phyloP scores from a whole-genome alignment of 108 stramenopile species.

The Stephanodiscus minutulus region DNA sequence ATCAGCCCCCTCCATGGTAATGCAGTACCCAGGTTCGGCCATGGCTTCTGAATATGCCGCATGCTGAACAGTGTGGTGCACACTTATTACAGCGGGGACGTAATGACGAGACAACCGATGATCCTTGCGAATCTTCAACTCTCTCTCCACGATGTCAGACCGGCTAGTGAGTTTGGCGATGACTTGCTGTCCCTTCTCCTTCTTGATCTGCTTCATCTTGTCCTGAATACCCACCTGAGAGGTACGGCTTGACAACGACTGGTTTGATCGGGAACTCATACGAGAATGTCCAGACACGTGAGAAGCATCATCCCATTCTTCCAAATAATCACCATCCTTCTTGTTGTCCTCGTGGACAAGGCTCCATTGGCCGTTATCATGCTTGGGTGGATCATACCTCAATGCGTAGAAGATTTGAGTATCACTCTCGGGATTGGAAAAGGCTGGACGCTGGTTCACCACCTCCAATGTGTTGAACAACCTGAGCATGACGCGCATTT shows the following conservation, averaged over 20 bases:
- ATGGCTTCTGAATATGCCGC: conserved; percentile 89
- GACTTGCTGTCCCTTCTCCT: conserved; percentile 80
- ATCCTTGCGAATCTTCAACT: conserved; percentile 77
- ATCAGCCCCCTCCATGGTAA: conserved; percentile 90
- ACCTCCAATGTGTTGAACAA: conserved; percentile 86
- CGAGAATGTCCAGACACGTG: conserved; percentile 74
- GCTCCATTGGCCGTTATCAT: conserved; percentile 73
- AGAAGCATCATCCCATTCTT: conserved; percentile 84
- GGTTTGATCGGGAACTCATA: conserved; percentile 65
- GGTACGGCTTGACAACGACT: conserved; percentile 49
- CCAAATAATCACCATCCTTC: conserved; percentile 63
- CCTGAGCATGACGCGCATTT: conserved; percentile 84
- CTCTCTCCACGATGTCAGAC: conserved; percentile 82
- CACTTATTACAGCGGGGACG: conserved; percentile 86
- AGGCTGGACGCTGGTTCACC: conserved; percentile 78
- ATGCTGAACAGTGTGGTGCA: conserved; percentile 88
- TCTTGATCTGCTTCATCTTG: conserved; percentile 72
- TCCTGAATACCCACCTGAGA: conserved; percentile 58
- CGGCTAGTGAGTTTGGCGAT: conserved; percentile 85
- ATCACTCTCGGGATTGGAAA: conserved; percentile 71
- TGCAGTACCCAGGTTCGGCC: conserved; percentile 89
- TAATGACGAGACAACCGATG: conserved; percentile 82
- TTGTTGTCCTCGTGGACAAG: conserved; percentile 74
- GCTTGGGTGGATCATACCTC: conserved; percentile 69
- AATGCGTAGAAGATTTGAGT: conserved; percentile 89